Conservation (phyloP, 257 asterid genomes). For the Scutellaria galericulata region DNA sequence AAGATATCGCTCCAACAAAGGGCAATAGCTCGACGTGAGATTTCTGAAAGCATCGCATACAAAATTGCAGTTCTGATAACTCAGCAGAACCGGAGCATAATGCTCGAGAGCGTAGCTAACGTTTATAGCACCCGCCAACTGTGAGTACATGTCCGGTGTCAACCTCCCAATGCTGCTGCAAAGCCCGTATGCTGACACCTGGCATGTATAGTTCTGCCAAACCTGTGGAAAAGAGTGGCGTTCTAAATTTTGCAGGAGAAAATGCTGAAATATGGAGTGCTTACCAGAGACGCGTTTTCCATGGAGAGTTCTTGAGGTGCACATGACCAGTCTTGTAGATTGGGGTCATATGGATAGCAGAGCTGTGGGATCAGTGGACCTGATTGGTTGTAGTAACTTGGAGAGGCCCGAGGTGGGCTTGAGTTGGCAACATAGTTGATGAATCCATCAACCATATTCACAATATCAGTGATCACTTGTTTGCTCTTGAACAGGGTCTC, state of each 20-base stretch:
- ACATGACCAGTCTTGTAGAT: slow-evolving; percentile 64
- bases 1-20: slow-evolving; percentile 65
- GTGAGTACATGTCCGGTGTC: slow-evolving; percentile 34
- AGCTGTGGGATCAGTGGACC: slow-evolving; percentile 72
- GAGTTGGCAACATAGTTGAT: slow-evolving; percentile 67
- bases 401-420: slow-evolving; percentile 46
- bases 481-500: slow-evolving; percentile 76
- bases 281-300: slow-evolving; percentile 70
- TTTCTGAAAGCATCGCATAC: slow-evolving; percentile 74
- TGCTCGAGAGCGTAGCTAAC: slow-evolving; percentile 77
- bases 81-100: slow-evolving; percentile 67
- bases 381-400: slow-evolving; percentile 68
- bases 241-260: background rate
- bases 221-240: slow-evolving; percentile 1
- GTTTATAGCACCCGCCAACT: slow-evolving; percentile 57
- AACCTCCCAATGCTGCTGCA: slow-evolving; percentile 37
- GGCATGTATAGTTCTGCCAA: slow-evolving; percentile 36
- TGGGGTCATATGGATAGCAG: slow-evolving; percentile 76
- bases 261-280: background rate
- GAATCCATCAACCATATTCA: slow-evolving; percentile 61
- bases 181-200: slow-evolving; percentile 23
- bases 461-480: slow-evolving; percentile 69
- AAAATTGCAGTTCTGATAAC: slow-evolving; percentile 76
- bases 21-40: slow-evolving; percentile 63
- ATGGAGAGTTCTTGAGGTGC: slow-evolving; percentile 61